A percentile compares a stretch with the other conserved stretches of the same genome.
phyloP scores from a whole-genome alignment of 345 rosid species.

The Acer yangbiense region DNA sequence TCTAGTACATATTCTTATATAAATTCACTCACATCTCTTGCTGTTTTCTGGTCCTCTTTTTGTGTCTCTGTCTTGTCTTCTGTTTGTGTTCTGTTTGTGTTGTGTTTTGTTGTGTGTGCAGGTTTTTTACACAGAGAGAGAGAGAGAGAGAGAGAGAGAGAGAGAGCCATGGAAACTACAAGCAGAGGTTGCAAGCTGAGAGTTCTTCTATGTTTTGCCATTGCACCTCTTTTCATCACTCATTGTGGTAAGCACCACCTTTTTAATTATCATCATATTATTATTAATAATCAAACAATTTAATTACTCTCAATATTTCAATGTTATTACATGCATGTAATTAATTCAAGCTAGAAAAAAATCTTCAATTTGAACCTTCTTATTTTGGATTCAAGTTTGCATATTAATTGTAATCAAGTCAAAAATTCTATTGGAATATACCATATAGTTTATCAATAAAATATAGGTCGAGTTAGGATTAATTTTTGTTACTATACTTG shows the following conservation, averaged over 20 bases:
- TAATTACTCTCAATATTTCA: no score
- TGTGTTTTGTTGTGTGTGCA: neutral
- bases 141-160: neutral
- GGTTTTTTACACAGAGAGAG: neutral
- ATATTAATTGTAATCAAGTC: no score
- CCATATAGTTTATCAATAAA: neutral
- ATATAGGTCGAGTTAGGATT: neutral
- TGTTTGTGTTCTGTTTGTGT: conserved; percentile 13
- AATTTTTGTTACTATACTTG: neutral
- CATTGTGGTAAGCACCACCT: conserved; percentile 43
- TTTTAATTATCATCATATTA: no score
- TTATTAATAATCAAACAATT: no score
- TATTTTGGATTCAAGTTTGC: no score
- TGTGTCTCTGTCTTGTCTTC: neutral
- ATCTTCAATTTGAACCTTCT: no score
- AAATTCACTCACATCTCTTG: neutral
- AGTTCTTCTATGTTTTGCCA: conserved; percentile 28
- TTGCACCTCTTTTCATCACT: conserved; percentile 39
- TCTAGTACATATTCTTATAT: conserved; percentile 23
- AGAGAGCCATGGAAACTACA: conserved; percentile 34
- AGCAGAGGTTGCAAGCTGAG: conserved; percentile 24
- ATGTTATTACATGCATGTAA: no score
- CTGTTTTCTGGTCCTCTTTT: neutral
- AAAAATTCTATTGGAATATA: neutral
- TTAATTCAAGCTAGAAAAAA: no score